phyloP scores from a whole-genome alignment of 148 eudicot species.

The Cornus kousa region DNA sequence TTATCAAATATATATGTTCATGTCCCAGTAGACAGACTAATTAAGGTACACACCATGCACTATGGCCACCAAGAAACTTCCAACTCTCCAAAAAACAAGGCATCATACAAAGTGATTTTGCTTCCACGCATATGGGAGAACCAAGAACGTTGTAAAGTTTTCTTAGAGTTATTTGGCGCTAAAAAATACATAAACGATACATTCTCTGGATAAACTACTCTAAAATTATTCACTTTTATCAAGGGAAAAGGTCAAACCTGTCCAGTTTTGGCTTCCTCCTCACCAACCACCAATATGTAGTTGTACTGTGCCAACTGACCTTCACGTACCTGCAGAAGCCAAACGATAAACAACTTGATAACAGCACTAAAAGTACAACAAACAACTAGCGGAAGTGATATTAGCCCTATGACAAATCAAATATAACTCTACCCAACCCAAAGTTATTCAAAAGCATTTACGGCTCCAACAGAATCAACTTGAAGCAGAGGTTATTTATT shows the following conservation, averaged over 20 bases:
- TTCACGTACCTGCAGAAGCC: conserved; percentile 70
- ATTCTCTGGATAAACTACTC: background rate
- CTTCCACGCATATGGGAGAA: background rate
- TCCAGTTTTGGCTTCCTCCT: conserved; percentile 59
- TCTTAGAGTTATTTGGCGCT: background rate
- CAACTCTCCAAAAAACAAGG: too few relatives aligned
- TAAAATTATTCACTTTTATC: background rate
- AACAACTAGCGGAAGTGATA: too few relatives aligned
- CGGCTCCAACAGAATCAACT: too few relatives aligned
- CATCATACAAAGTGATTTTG: background rate
- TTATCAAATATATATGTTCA: too few relatives aligned
- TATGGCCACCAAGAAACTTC: too few relatives aligned
- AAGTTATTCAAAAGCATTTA: too few relatives aligned
- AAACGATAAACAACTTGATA: too few relatives aligned
- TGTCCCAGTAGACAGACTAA: background rate
- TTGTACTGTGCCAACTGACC: conserved; percentile 91
- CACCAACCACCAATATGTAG: conserved; percentile 94
- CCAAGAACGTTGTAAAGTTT: background rate
- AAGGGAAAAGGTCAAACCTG: conserved; percentile 18
- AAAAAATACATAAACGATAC: too few relatives aligned
- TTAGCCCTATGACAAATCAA: too few relatives aligned
- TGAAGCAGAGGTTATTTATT: too few relatives aligned
- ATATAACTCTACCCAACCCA: background rate
- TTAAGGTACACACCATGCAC: background rate
- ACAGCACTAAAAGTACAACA: too few relatives aligned